Conservation (phyloP, 106 monocot species). For the Agapanthus africanus region DNA sequence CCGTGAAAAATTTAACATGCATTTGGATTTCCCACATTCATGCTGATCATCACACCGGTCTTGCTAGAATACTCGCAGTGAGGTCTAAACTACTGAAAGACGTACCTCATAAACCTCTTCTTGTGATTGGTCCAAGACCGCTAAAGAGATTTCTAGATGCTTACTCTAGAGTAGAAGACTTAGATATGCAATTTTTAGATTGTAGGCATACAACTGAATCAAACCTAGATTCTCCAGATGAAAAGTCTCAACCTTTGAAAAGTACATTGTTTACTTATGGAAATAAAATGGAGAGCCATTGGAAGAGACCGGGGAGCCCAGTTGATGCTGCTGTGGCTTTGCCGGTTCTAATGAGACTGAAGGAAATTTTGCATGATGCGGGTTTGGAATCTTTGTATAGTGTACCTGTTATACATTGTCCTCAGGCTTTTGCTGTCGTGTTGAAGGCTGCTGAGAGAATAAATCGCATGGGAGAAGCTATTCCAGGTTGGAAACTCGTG, state of each 20-base stretch:
- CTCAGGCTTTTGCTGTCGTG: constrained; percentile 86
- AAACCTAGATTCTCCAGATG: constrained; percentile 15
- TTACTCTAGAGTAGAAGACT: constrained; percentile 86
- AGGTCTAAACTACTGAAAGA: constrained; percentile 58
- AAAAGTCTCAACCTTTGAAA: constrained; percentile 13
- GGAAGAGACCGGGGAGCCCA: constrained; percentile 54
- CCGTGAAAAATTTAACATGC: constrained; percentile 51
- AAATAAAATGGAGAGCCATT: constrained; percentile 72
- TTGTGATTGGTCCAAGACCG: constrained; percentile 84
- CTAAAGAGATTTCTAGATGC: constrained; percentile 87
- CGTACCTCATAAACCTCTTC: constrained; percentile 55
- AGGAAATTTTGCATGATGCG: constrained; percentile 42
- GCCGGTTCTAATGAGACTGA: constrained; percentile 46
- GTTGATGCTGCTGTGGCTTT: constrained; percentile 27
- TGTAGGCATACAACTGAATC: constrained; percentile 70
- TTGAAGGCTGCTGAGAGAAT: constrained; percentile 50
- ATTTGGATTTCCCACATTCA: constrained; percentile 99
- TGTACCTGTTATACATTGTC: constrained; percentile 89
- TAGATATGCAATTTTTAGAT: constrained; percentile 87
- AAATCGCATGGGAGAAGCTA: constrained; percentile 40
- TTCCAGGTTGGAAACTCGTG: constrained; percentile 96
- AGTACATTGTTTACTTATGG: constrained; percentile 43
- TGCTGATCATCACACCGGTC: constrained; percentile 94
- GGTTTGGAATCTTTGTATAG: constrained; percentile 72
- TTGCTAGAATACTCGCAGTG: constrained; percentile 40